These are phyloP conservation scores for Teunomyces panamensis DNA, from an alignment of 805 yeast genomes.

Conservation along the genomic window DNA sequence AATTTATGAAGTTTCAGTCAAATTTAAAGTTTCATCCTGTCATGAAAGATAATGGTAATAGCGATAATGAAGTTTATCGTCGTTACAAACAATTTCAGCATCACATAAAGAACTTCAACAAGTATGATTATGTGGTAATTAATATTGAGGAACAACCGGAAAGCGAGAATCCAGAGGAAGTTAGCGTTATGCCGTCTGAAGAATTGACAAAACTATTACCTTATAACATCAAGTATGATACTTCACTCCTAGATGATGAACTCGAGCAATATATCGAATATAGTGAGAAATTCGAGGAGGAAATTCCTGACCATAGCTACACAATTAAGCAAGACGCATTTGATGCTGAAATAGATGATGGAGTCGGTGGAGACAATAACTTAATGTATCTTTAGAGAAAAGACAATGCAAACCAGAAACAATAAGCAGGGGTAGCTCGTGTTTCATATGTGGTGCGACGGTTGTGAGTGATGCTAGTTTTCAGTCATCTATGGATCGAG, in stretches of 20 bases:
- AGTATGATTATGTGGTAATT: conserved; percentile 28
- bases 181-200: conserved; percentile 20
- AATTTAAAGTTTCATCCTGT: conserved; percentile 30
- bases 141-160: conserved; percentile 25
- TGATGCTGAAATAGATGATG: conserved; percentile 15
- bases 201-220: conserved; percentile 26
- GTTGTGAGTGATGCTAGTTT: neutral
- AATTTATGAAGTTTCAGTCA: conserved; percentile 24
- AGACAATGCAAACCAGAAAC: neutral
- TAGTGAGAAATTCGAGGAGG: conserved; percentile 3
- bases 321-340: conserved; percentile 1
- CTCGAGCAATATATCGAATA: conserved; percentile 19
- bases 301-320: neutral
- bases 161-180: conserved; percentile 9
- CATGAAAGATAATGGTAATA: conserved; percentile 14
- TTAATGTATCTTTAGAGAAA: conserved; percentile 12
- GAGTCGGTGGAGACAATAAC: conserved; percentile 23
- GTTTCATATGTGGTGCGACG: neutral
- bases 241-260: conserved; percentile 21
- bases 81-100: conserved; percentile 17
- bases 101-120: conserved; percentile 24
- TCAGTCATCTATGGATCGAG: too few relatives aligned
- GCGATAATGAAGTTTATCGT: conserved; percentile 12
- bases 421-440: neutral
- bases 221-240: conserved; percentile 30